A percentile compares a stretch with the other conserved stretches of the same genome.
Evolutionary conservation across 1,284 basidiomycete genomes (phyloP).

Genomic region (Taiwanofungus camphoratus): DNA sequence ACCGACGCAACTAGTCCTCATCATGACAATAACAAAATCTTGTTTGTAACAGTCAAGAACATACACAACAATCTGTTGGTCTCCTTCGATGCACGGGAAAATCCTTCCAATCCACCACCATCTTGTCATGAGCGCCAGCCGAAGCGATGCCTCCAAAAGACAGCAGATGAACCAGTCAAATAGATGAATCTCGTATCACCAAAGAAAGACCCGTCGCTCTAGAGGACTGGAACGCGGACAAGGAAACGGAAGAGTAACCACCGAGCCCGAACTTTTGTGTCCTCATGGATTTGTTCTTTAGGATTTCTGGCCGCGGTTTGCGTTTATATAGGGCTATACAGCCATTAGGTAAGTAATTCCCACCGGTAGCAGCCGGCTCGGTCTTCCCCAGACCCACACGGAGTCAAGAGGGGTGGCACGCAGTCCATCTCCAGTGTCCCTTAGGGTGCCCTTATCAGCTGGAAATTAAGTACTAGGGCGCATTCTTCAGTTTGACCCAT

Average conservation of each 20-base stretch:
- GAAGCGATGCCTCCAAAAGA: constrained; percentile 55
- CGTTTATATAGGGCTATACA: constrained; percentile 7
- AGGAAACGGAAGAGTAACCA: constrained; percentile 70
- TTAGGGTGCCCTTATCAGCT: too few species aligned
- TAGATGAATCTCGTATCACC: constrained; percentile 29
- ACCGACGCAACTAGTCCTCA: too few species aligned
- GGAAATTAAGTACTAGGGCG: too few species aligned
- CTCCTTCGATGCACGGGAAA: constrained; percentile 10
- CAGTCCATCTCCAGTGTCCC: too few species aligned
- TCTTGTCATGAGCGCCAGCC: constrained; percentile 36
- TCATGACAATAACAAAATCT: too few species aligned
- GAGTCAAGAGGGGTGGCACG: too few species aligned
- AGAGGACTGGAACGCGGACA: constrained; percentile 88
- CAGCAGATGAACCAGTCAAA: constrained; percentile 36
- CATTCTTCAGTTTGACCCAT: background rate
- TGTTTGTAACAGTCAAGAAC: too few species aligned
- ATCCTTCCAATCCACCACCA: constrained; percentile 18
- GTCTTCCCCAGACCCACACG: background rate
- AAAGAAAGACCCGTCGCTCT: constrained; percentile 43
- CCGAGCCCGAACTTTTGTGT: constrained; percentile 86
- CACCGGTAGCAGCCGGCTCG: constrained; percentile 10
- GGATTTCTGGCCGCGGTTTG: constrained; percentile 14
- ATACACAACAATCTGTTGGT: too few species aligned
- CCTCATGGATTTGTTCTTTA: constrained; percentile 62
- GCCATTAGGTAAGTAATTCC: constrained; percentile 20